Conservation (phyloP, 2,329 filamentous ascomycete species). For the Dichotomopilus funicola region DNA sequence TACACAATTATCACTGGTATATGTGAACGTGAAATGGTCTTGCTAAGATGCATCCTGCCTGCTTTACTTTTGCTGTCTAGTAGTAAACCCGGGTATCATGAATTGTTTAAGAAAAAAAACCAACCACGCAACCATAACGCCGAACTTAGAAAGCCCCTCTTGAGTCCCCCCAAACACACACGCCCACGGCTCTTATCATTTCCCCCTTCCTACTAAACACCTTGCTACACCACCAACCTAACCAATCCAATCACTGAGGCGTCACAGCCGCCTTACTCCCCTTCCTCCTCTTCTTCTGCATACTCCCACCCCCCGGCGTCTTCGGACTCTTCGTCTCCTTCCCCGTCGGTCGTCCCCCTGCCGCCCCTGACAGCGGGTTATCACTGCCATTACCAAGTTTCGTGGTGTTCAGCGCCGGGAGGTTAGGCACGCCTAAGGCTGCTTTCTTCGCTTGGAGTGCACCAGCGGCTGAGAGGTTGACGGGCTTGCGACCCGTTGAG, state of each 20-base stretch:
- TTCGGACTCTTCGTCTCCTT: constrained; percentile 42
- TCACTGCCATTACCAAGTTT: constrained; percentile 28
- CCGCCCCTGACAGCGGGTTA: constrained; percentile 23
- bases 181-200: background rate
- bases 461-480: constrained; percentile 7
- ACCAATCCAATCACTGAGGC: constrained; percentile 20
- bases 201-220: background rate
- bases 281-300: constrained; percentile 42
- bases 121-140: constrained; percentile 1
- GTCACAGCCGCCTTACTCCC: constrained; percentile 38
- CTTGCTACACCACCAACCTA: background rate
- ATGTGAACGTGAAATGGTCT: no score
- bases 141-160: background rate
- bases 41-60: no score
- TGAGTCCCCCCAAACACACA: background rate
- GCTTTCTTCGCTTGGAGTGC: constrained; percentile 28
- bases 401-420: constrained; percentile 36
- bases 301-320: constrained; percentile 30
- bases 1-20: no score
- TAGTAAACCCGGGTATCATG: constrained; percentile 15
- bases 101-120: background rate
- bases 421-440: constrained; percentile 23
- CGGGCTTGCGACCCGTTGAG: constrained; percentile 50
- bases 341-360: constrained; percentile 10
- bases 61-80: background rate